phyloP scores from a whole-genome alignment of 2,329 filamentous ascomycete genomes.

The Cryphonectria radicalis region DNA sequence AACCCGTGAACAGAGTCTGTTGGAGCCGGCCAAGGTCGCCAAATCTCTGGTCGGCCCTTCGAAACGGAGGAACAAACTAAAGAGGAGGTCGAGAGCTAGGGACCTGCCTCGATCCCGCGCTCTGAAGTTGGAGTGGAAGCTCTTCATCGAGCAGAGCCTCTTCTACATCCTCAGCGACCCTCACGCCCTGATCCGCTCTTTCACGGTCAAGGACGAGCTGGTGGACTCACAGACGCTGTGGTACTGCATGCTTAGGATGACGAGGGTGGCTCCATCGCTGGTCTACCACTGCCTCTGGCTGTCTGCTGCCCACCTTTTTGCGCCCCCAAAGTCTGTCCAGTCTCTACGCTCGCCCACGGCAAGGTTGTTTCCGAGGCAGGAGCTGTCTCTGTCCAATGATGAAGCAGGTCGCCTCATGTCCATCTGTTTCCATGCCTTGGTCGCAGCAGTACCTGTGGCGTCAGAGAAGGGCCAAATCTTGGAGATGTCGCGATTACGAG shows the following conservation, averaged over 20 bases:
- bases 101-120: constrained; percentile 36
- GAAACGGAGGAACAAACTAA: constrained; percentile 39
- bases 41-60: constrained; percentile 36
- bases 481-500: constrained; percentile 64
- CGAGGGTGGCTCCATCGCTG: constrained; percentile 58
- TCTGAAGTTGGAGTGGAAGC: constrained; percentile 56
- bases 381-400: constrained; percentile 47
- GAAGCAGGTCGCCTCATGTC: constrained; percentile 60
- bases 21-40: constrained; percentile 46
- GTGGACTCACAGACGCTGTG: constrained; percentile 65
- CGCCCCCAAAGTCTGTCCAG: constrained; percentile 53
- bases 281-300: constrained; percentile 70
- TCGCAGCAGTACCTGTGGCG: constrained; percentile 60
- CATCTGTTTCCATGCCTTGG: constrained; percentile 65
- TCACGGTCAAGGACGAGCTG: constrained; percentile 55
- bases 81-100: constrained; percentile 39
- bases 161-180: constrained; percentile 67
- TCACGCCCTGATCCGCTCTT: constrained; percentile 58
- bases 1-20: constrained; percentile 54
- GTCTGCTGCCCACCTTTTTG: constrained; percentile 61
- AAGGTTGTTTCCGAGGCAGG: constrained; percentile 42
- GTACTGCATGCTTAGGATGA: constrained; percentile 66
- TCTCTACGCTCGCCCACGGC: constrained; percentile 44
- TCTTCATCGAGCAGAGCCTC: constrained; percentile 66
- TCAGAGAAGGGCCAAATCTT: constrained; percentile 53